phyloP scores from a whole-genome alignment of 2,329 filamentous ascomycete species.

The Alternaria gansuensis region DNA sequence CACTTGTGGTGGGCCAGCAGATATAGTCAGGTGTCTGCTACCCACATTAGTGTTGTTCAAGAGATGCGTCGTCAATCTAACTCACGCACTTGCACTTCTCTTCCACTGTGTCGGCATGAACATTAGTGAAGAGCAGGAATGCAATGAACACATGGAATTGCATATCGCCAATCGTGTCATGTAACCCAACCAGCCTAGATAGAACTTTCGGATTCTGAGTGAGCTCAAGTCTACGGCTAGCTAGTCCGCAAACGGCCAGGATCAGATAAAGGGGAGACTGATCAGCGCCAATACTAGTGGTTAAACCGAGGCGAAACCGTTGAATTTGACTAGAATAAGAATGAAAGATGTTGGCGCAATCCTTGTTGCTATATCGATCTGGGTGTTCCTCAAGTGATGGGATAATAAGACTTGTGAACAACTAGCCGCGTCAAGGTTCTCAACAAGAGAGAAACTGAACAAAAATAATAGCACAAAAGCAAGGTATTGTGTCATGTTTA shows the following conservation, averaged over 20 bases:
- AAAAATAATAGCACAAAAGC: not conserved
- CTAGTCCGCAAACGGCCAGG: not conserved
- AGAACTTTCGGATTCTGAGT: not conserved
- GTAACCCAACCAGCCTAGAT: not conserved
- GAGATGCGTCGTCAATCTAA: not conserved
- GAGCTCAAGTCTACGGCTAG: not conserved
- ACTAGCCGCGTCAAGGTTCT: not conserved
- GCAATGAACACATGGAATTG: not conserved
- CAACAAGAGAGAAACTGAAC: not conserved
- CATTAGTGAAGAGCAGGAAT: not conserved
- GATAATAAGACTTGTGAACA: not conserved
- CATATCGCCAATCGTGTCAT: not conserved
- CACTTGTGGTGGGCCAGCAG: conserved; percentile 35
- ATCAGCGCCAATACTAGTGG: not conserved
- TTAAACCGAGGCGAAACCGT: not conserved
- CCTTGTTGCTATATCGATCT: not conserved
- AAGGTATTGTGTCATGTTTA: not conserved
- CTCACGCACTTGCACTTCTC: conserved; percentile 37
- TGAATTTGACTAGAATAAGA: not conserved
- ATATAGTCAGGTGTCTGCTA: conserved; percentile 21
- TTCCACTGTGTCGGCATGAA: not conserved
- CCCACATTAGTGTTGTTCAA: not conserved
- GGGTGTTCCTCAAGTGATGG: not conserved
- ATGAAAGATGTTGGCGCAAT: not conserved
- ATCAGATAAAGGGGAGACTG: not conserved